phyloP scores from a whole-genome alignment of 257 asterid genomes.

The Gentiana straminea region DNA sequence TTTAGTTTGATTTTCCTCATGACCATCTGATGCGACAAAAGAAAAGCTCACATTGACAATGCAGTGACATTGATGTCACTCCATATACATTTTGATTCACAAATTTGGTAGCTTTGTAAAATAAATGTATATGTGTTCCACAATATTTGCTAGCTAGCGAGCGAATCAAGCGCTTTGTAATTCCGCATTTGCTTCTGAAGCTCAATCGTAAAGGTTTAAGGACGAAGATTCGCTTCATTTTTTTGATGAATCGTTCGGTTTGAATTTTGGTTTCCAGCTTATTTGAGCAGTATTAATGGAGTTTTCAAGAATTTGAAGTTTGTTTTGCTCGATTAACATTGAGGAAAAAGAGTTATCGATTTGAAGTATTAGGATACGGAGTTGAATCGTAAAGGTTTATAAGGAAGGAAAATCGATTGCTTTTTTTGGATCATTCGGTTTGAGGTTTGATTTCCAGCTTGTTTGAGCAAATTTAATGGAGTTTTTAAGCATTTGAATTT shows the following conservation, averaged over 20 bases:
- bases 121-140: background rate
- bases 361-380: background rate
- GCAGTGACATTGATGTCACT: no score
- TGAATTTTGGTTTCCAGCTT: conserved; percentile 5
- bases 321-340: background rate
- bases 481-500: background rate
- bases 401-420: background rate
- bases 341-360: conserved; percentile 3
- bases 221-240: background rate
- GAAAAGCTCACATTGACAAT: no score
- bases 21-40: no score
- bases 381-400: background rate
- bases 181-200: conserved; percentile 8
- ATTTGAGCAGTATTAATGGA: background rate
- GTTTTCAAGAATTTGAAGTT: background rate
- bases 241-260: background rate
- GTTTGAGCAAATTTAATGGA: background rate
- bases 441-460: conserved; percentile 4
- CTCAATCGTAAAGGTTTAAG: conserved; percentile 9
- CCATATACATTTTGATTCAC: no score
- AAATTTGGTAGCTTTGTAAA: no score
- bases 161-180: background rate
- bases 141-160: background rate
- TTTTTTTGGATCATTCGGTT: conserved; percentile 1
- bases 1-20: no score